These are phyloP conservation scores for Picea mariana DNA, from an alignment of 83 land plant species.

Conservation along the genomic window DNA sequence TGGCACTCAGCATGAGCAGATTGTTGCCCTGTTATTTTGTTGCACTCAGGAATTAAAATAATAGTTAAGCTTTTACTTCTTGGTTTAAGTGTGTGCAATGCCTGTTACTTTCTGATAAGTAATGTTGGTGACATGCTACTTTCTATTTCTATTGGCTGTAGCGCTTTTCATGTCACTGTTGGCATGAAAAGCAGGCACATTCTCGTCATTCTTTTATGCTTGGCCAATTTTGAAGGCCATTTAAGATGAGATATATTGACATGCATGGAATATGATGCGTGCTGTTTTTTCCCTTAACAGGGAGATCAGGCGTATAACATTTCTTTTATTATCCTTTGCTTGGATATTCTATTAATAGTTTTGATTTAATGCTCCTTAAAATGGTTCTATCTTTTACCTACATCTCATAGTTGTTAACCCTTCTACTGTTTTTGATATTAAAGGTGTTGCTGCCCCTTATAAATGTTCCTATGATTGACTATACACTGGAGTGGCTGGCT, in stretches of 20 bases:
- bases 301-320: background rate
- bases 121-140: background rate
- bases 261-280: background rate
- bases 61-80: background rate
- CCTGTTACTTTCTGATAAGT: background rate
- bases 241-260: background rate
- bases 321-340: background rate
- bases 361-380: background rate
- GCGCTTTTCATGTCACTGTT: background rate
- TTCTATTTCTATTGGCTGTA: background rate
- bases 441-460: conserved; percentile 90
- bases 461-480: conserved; percentile 91
- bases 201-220: conserved; percentile 1
- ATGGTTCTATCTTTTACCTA: background rate
- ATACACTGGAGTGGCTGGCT: conserved; percentile 93
- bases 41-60: background rate
- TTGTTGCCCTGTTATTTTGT: background rate
- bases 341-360: background rate
- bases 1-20: background rate
- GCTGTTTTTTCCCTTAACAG: background rate
- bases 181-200: background rate
- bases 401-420: background rate
- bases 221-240: background rate
- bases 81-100: background rate
- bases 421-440: conserved; percentile 14